These are phyloP conservation scores for Penicillium sclerotigenum DNA, from an alignment of 2,329 filamentous ascomycete genomes.

Conservation along the genomic window DNA sequence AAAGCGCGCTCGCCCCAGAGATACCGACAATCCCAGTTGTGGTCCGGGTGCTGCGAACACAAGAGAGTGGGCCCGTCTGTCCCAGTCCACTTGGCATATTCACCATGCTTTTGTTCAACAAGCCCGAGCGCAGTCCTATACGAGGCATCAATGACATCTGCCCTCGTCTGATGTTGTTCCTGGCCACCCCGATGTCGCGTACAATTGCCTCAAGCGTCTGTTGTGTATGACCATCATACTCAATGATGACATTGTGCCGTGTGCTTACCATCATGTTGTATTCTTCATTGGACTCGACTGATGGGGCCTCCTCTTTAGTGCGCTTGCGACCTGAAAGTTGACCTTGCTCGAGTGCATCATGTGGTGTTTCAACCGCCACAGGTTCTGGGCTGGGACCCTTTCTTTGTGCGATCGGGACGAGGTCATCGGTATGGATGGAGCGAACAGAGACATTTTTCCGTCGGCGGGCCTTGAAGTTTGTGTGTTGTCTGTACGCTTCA, in stretches of 20 bases:
- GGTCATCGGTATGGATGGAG: constrained; percentile 39
- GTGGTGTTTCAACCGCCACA: not conserved
- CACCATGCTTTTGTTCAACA: constrained; percentile 12
- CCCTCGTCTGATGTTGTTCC: constrained; percentile 82
- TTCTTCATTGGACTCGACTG: constrained; percentile 32
- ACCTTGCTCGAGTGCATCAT: constrained; percentile 8
- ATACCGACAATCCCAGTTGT: constrained; percentile 18
- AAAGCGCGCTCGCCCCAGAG: constrained; percentile 11
- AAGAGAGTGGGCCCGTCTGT: constrained; percentile 8
- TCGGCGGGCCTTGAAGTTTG: constrained; percentile 30
- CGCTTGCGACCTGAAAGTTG: constrained; percentile 32
- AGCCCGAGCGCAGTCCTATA: constrained; percentile 20
- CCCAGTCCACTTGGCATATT: not conserved
- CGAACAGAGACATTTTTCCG: constrained; percentile 44
- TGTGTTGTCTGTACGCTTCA: constrained; percentile 41
- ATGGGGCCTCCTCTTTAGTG: constrained; percentile 33
- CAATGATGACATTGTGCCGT: constrained; percentile 77
- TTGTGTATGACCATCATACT: constrained; percentile 86
- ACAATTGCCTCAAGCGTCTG: constrained; percentile 78
- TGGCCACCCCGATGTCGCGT: constrained; percentile 71
- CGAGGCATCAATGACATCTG: constrained; percentile 55
- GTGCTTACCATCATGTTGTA: constrained; percentile 59
- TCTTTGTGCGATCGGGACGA: constrained; percentile 19
- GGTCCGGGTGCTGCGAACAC: constrained; percentile 29
- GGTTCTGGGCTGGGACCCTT: constrained; percentile 13